A percentile compares a stretch with the other conserved stretches of the same genome.
phyloP scores from a whole-genome alignment of 1,284 basidiomycete genomes.

The Sphaerobolus stellatus region DNA sequence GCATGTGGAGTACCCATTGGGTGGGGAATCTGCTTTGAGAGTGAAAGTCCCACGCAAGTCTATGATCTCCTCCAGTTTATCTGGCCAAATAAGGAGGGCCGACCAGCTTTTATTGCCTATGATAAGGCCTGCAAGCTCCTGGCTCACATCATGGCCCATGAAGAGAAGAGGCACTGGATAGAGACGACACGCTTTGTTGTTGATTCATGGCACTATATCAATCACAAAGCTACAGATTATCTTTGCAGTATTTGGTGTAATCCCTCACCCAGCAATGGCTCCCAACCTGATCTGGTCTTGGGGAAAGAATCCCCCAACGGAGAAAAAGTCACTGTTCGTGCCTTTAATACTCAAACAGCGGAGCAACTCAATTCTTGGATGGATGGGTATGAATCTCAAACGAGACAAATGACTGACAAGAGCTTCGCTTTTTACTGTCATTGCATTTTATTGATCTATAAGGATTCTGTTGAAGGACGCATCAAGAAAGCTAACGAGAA shows the following conservation, averaged over 20 bases:
- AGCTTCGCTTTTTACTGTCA: constrained; percentile 13
- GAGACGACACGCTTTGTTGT: constrained; percentile 26
- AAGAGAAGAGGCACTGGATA: constrained; percentile 20
- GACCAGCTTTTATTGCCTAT: constrained; percentile 26
- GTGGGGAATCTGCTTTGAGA: constrained; percentile 24
- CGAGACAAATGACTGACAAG: constrained; percentile 5
- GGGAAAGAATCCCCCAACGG: neutral
- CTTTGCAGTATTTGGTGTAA: constrained; percentile 31
- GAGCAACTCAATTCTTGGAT: constrained; percentile 13
- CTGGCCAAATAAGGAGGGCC: neutral
- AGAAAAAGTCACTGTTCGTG: neutral
- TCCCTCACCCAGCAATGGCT: constrained; percentile 34
- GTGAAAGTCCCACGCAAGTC: constrained; percentile 24
- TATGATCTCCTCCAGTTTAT: constrained; percentile 16
- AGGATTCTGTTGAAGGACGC: no score
- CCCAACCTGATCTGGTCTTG: constrained; percentile 28
- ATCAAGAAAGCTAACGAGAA: no score
- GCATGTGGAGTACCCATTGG: constrained; percentile 25
- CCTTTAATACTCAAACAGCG: constrained; percentile 2
- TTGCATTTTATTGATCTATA: constrained; percentile 1
- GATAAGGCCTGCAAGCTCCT: constrained; percentile 29
- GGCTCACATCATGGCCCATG: constrained; percentile 24
- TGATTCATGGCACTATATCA: constrained; percentile 32
- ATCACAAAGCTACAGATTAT: constrained; percentile 25
- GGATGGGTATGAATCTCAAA: constrained; percentile 12